phyloP scores from a whole-genome alignment of 2,329 filamentous ascomycete genomes.

The Alternaria brassicicola region DNA sequence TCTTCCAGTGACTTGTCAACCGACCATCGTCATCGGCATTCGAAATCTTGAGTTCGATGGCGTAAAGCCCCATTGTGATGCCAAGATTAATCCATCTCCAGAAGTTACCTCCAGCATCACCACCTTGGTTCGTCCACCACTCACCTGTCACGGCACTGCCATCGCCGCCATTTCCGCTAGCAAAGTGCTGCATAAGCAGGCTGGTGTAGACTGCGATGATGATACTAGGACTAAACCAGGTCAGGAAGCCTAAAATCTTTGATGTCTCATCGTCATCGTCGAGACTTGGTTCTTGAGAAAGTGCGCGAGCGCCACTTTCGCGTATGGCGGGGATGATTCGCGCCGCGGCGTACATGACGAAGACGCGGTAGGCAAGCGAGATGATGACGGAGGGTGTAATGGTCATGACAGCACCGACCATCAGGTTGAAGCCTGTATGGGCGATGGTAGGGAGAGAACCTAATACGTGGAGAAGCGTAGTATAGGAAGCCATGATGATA shows the following conservation, averaged over 20 bases:
- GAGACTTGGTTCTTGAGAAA: conserved; percentile 82
- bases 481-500: conserved; percentile 98
- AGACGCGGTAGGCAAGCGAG: conserved; percentile 88
- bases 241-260: conserved; percentile 79
- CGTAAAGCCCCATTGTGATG: conserved; percentile 87
- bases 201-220: conserved; percentile 97
- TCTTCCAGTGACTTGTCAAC: conserved; percentile 87
- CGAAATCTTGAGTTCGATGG: conserved; percentile 86
- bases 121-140: conserved; percentile 86
- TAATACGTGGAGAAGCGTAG: conserved; percentile 83
- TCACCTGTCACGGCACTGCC: conserved; percentile 57
- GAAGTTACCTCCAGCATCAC: conserved; percentile 80
- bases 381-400: conserved; percentile 97
- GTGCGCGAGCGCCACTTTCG: conserved; percentile 79
- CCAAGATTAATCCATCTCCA: conserved; percentile 95
- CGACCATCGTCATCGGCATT: conserved; percentile 78
- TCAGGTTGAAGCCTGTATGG: conserved; percentile 81
- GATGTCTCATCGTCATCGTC: conserved; percentile 86
- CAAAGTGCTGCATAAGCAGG: conserved; percentile 92
- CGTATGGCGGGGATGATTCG: conserved; percentile 94
- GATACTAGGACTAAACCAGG: conserved; percentile 93
- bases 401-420: conserved; percentile 90
- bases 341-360: conserved; percentile 94
- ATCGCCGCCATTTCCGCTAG: conserved; percentile 62
- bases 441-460: conserved; percentile 83